phyloP scores from a whole-genome alignment of 768 basidiomycete species.

The Calocera cornea region DNA sequence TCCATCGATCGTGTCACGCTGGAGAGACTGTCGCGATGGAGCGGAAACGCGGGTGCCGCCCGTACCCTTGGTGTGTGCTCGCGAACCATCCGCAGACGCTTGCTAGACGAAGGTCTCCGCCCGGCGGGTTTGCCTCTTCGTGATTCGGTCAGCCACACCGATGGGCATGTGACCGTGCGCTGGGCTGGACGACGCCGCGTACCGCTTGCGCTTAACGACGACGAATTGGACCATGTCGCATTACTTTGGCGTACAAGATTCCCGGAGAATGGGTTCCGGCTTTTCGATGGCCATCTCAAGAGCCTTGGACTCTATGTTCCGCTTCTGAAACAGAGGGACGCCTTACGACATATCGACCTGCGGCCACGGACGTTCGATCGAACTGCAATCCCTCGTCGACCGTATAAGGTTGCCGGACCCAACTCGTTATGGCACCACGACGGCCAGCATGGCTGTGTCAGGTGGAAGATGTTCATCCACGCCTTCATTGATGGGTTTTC shows the following conservation, averaged over 20 bases:
- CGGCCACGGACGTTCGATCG: constrained; percentile 6
- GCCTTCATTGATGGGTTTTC: constrained; percentile 20
- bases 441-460: constrained; percentile 21
- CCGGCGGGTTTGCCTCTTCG: not conserved
- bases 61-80: not conserved
- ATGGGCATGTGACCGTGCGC: not conserved
- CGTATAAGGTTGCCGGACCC: constrained; percentile 18
- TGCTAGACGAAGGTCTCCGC: not conserved
- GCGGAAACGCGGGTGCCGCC: not conserved
- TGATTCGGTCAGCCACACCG: not conserved
- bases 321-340: not conserved
- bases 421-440: constrained; percentile 23
- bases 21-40: too few species aligned
- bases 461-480: constrained; percentile 18
- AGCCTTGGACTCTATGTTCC: not conserved
- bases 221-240: constrained; percentile 4
- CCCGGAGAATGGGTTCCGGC: not conserved
- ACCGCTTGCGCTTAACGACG: not conserved
- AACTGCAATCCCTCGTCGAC: constrained; percentile 10
- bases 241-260: not conserved
- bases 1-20: too few species aligned
- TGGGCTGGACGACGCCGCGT: not conserved
- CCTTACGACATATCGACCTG: not conserved
- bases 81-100: not conserved
- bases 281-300: constrained; percentile 6